A percentile compares a stretch with the other conserved stretches of the same genome.
Conservation (phyloP, 805 yeast species). For the Candida berthetii region DNA sequence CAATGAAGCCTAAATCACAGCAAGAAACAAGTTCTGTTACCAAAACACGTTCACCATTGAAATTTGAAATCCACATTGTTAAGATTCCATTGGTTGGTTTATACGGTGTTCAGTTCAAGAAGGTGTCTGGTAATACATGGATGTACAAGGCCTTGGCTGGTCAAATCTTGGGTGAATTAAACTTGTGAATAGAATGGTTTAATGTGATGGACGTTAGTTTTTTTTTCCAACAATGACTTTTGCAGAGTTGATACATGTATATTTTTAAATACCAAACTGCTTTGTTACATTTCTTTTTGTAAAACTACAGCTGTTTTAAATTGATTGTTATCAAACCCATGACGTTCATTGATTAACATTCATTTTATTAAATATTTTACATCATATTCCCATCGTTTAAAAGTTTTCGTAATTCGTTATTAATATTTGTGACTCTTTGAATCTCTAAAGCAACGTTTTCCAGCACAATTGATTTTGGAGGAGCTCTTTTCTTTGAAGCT, state of each 20-base stretch:
- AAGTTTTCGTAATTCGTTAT: background rate
- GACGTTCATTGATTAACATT: too few relatives aligned
- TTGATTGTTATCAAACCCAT: too few relatives aligned
- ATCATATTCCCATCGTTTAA: background rate
- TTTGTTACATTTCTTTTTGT: too few relatives aligned
- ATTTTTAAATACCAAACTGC: too few relatives aligned
- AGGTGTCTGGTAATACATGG: conserved; percentile 92
- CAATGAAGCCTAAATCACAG: conserved; percentile 7
- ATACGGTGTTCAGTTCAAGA: conserved; percentile 93
- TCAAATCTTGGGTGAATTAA: conserved; percentile 47
- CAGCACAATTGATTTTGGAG: conserved; percentile 16
- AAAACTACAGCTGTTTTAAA: too few relatives aligned
- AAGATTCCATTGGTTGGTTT: conserved; percentile 87
- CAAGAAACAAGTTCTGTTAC: conserved; percentile 1
- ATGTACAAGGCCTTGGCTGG: conserved; percentile 87
- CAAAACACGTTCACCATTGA: conserved; percentile 54
- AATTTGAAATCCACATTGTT: conserved; percentile 87
- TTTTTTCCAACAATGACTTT: background rate
- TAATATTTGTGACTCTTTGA: background rate
- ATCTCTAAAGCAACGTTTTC: conserved; percentile 17
- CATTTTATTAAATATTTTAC: too few relatives aligned
- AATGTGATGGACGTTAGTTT: background rate
- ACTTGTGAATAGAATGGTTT: conserved; percentile 9
- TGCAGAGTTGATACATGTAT: too few relatives aligned
- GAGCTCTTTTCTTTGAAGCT: conserved; percentile 7